A percentile compares a stretch with the other conserved stretches of the same genome.
phyloP scores from a whole-genome alignment of 2,329 filamentous ascomycete genomes.

The Arthrobotrys pseudoclavata region DNA sequence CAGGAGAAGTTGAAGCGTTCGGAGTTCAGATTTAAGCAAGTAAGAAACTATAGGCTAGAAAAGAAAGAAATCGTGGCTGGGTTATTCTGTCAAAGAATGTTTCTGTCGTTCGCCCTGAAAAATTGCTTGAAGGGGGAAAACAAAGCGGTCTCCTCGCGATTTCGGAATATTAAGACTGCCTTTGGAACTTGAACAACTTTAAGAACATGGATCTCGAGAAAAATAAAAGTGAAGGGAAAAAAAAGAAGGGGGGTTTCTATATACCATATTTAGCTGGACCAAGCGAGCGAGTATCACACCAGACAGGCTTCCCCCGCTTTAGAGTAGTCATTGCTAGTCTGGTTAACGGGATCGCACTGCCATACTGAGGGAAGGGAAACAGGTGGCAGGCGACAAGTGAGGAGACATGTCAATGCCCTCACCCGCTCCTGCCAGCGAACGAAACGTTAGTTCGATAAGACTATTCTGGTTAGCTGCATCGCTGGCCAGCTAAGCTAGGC shows the following conservation, averaged over 20 bases:
- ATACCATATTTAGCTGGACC: constrained; percentile 55
- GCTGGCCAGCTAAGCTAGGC: constrained; percentile 41
- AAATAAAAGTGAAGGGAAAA: constrained; percentile 30
- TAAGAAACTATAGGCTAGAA: constrained; percentile 1
- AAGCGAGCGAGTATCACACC: constrained; percentile 39
- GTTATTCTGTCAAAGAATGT: constrained; percentile 37
- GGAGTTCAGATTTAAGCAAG: constrained; percentile 6
- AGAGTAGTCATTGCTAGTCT: background rate
- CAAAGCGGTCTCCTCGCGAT: constrained; percentile 37
- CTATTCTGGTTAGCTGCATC: constrained; percentile 58
- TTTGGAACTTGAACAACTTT: constrained; percentile 6
- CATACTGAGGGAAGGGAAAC: constrained; percentile 29
- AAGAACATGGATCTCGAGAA: constrained; percentile 13
- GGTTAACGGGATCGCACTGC: background rate
- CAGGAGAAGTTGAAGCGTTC: constrained; percentile 21
- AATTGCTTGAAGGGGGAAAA: constrained; percentile 35
- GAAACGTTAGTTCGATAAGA: constrained; percentile 35
- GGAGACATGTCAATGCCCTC: constrained; percentile 42
- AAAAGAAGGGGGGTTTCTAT: constrained; percentile 34
- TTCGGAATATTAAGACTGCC: constrained; percentile 40
- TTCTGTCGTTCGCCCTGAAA: constrained; percentile 33
- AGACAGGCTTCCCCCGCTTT: constrained; percentile 15
- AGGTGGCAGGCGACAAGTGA: constrained; percentile 59
- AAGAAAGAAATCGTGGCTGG: constrained; percentile 42
- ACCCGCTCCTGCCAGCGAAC: constrained; percentile 50